phyloP scores from a whole-genome alignment of 2,329 filamentous ascomycete genomes.

The Chaetomiaceae sp. region DNA sequence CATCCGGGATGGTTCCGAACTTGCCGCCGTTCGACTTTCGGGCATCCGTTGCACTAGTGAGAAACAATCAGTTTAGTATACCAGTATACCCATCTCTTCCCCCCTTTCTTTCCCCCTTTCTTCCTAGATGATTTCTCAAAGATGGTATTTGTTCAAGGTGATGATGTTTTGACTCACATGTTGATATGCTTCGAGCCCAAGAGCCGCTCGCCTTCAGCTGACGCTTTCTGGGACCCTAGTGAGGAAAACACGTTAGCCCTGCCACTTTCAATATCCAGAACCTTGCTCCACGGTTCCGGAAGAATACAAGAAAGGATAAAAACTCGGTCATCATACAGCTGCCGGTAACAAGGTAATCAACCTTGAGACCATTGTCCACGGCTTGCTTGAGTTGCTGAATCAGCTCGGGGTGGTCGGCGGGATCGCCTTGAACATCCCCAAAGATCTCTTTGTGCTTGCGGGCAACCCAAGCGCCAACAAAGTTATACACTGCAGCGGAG shows the following conservation, averaged over 20 bases:
- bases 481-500: constrained; percentile 76
- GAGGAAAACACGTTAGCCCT: too few relatives aligned
- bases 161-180: too few relatives aligned
- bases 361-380: constrained; percentile 65
- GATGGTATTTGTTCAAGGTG: too few relatives aligned
- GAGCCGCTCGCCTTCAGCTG: constrained; percentile 73
- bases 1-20: constrained; percentile 77
- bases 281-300: too few relatives aligned
- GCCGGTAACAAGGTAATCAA: constrained; percentile 89
- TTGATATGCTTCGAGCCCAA: constrained; percentile 78
- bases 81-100: too few relatives aligned
- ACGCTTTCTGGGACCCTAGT: constrained; percentile 87
- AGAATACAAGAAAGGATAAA: too few relatives aligned
- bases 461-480: constrained; percentile 78
- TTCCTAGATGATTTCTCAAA: too few relatives aligned
- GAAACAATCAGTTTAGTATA: too few relatives aligned
- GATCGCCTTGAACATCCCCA: constrained; percentile 51
- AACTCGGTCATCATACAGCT: too few relatives aligned
- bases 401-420: constrained; percentile 48
- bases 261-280: too few relatives aligned
- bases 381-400: constrained; percentile 58
- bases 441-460: constrained; percentile 58
- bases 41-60: constrained; percentile 64
- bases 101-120: too few relatives aligned
- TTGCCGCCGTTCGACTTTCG: constrained; percentile 67